Base-by-base conservation (phyloP, 208 protist genomes). In the Porcisia hertigi region DNA sequence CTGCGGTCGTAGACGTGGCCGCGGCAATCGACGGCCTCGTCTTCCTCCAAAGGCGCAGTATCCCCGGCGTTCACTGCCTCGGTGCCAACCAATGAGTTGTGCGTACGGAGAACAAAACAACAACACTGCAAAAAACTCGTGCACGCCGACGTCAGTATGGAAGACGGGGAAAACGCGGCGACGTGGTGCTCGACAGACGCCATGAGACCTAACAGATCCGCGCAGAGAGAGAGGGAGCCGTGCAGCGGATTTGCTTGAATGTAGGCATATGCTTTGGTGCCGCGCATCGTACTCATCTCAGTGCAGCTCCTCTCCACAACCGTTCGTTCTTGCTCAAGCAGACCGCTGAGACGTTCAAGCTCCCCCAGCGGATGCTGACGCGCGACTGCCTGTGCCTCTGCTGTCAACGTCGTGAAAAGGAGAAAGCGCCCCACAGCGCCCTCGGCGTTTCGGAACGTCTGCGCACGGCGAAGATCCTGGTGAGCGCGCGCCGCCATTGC, bases 21-120 rank as follows among this genome's bases (percentile, higher is more conserved):
- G 72, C 94, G 89, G 82, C 94, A 97, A 76, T 97, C 94, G 14
- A 97, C 92, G 39, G 83, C 85, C 47, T 89, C 89, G 45, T 65
- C 59, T 39, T 34, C 71, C 3, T 45, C 73, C 7, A 55, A 6
- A 18, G 54, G 43, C 30, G 63, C 77, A 0, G 75, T 69, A 1
- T 54, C 60, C 18, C 57, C 76, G 54, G 52, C 69, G 2, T 71
- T 49, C 53, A 82, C 62, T 45, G 78, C 76, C 67, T 85, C 81
- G 18, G 75, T 80, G 23, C 85, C 85, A 11, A 86, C 86, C 7
- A 89, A 62, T 12, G 82, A 76, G 62, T 71, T 75, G 79, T 82
- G 87, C 30, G 81, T 75, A 43, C 82, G 79, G 47, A 94, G 66
- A 14, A 88, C 86, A 20, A 81, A 65, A 66, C 79, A 86, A 67